Conservation (phyloP, 306 rosid species). For the Astragalus membranaceus region DNA sequence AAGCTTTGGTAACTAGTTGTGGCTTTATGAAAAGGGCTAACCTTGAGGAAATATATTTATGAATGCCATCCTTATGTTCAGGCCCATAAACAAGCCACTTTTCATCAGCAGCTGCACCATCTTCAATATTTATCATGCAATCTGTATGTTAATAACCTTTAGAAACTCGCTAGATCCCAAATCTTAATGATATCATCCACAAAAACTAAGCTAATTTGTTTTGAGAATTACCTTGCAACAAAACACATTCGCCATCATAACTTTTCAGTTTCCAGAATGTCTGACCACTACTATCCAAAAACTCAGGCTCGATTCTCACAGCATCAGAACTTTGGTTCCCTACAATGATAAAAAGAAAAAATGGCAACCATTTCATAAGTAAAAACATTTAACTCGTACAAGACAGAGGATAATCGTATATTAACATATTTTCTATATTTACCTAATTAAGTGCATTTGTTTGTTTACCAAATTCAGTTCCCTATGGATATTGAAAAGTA, state of each 20-base stretch:
- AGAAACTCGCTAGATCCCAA: slow-evolving; percentile 10
- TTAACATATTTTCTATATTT: not conserved
- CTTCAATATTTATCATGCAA: not conserved
- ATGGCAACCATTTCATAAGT: not conserved
- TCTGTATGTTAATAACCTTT: slow-evolving; percentile 16
- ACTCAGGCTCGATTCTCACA: slow-evolving; percentile 16
- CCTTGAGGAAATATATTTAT: slow-evolving; percentile 28
- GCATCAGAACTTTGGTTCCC: slow-evolving; percentile 25
- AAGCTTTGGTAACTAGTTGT: not conserved
- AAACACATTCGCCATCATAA: slow-evolving; percentile 1
- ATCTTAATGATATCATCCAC: not conserved
- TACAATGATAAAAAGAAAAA: not conserved
- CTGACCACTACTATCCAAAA: slow-evolving; percentile 17
- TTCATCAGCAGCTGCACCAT: slow-evolving; percentile 14
- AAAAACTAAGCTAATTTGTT: not conserved
- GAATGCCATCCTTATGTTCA: slow-evolving; percentile 17
- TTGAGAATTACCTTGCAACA: slow-evolving; percentile 39
- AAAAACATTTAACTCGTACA: not conserved
- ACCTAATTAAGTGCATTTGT: not conserved
- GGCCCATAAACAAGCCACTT: slow-evolving; percentile 32
- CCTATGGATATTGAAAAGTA: not conserved
- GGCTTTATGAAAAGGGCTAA: slow-evolving; percentile 1
- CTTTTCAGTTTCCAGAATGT: slow-evolving; percentile 29
- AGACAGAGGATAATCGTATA: not conserved
- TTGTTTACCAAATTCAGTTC: not conserved